Evolutionary conservation across 495 filamentous ascomycete genomes (phyloP).

Genomic region (Apiosordaria backusii): DNA sequence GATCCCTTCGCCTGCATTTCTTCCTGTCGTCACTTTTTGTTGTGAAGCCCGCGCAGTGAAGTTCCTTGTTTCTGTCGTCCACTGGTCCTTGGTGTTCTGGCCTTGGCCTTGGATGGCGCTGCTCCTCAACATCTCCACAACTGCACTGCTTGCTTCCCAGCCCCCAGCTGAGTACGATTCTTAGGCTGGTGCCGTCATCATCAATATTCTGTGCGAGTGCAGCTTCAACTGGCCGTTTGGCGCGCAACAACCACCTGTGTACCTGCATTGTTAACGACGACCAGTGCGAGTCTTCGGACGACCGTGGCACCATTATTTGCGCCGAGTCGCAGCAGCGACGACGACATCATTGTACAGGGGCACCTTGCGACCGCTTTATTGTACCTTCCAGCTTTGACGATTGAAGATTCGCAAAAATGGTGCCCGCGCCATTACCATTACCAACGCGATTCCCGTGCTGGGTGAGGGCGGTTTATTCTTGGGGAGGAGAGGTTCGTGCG

Average conservation of each 20-base stretch:
- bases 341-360: conserved; percentile 3
- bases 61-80: neutral
- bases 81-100: neutral
- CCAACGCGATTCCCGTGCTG: conserved; percentile 92
- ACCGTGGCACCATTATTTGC: conserved; percentile 4
- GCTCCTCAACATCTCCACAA: conserved; percentile 5
- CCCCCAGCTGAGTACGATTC: neutral
- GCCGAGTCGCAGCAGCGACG: neutral
- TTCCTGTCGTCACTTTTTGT: neutral
- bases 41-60: conserved; percentile 1
- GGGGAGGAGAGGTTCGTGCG: conserved; percentile 80
- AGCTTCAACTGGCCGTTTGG: neutral
- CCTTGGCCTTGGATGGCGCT: neutral
- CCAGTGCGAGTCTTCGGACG: neutral
- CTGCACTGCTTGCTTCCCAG: neutral
- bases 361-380: neutral
- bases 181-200: neutral
- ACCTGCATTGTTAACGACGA: neutral
- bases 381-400: neutral
- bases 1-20: neutral
- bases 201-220: neutral
- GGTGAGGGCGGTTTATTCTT: conserved; percentile 93
- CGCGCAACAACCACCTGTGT: neutral
- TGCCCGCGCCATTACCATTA: conserved; percentile 58
- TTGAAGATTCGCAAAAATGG: conserved; percentile 34